phyloP scores from a whole-genome alignment of 805 yeast species.

The Cephaloascus fragrans region DNA sequence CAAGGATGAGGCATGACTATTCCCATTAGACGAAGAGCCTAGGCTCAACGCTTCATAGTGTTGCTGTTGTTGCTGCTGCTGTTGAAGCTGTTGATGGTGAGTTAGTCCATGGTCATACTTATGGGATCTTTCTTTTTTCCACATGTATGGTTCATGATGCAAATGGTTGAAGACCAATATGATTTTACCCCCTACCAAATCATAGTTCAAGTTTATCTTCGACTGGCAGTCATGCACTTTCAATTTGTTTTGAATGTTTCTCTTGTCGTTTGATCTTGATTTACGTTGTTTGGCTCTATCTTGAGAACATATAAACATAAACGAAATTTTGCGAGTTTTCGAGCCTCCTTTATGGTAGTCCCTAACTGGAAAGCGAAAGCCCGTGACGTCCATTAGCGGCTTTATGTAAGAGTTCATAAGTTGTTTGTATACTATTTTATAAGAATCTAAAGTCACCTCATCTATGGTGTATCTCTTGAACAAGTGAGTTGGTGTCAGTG shows the following conservation, averaged over 20 bases:
- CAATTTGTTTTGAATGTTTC: conserved; percentile 25
- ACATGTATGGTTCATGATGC: conserved; percentile 25
- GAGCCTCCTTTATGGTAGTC: conserved; percentile 35
- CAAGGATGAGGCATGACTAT: background rate
- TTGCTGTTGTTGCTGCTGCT: too few relatives aligned
- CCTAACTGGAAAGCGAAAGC: conserved; percentile 32
- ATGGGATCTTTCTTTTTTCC: conserved; percentile 9
- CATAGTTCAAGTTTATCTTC: conserved; percentile 26
- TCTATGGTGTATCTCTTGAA: conserved; percentile 22
- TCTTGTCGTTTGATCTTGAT: conserved; percentile 26
- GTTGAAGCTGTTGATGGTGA: background rate
- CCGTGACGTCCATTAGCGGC: conserved; percentile 30
- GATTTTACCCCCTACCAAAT: conserved; percentile 23
- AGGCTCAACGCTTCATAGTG: too few relatives aligned
- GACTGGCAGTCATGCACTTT: conserved; percentile 32
- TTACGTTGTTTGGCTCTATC: conserved; percentile 31
- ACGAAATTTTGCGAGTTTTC: conserved; percentile 27
- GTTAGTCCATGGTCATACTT: background rate
- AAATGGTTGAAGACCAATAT: conserved; percentile 27
- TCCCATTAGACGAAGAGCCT: too few relatives aligned
- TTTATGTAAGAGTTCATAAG: conserved; percentile 23
- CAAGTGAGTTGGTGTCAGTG: conserved; percentile 15
- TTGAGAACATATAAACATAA: conserved; percentile 36
- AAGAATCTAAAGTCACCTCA: conserved; percentile 18
- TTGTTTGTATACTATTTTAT: conserved; percentile 21